Evolutionary conservation across 495 filamentous ascomycete species (phyloP).

Genomic region (Clavariopsis aquatica): DNA sequence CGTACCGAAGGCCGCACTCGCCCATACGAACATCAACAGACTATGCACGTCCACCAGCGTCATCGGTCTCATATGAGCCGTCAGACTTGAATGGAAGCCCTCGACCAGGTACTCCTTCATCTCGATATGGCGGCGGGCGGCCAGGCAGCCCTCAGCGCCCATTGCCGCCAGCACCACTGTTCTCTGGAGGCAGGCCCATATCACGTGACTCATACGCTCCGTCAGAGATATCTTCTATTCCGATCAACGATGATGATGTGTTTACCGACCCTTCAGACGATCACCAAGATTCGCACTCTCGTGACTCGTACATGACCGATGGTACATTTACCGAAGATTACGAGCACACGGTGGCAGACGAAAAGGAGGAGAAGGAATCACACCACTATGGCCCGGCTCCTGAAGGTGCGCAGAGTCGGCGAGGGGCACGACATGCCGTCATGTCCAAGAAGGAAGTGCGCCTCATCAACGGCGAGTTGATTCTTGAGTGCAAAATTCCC

Average conservation of each 20-base stretch:
- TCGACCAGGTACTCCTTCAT: slow-evolving; percentile 85
- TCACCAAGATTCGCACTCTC: slow-evolving; percentile 54
- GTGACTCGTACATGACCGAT: slow-evolving; percentile 66
- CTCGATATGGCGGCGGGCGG: slow-evolving; percentile 68
- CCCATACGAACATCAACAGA: slow-evolving; percentile 66
- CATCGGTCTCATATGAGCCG: slow-evolving; percentile 74
- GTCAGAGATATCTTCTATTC: slow-evolving; percentile 54
- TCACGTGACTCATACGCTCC: slow-evolving; percentile 54
- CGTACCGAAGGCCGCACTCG: slow-evolving; percentile 62
- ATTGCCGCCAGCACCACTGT: slow-evolving; percentile 90
- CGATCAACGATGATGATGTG: slow-evolving; percentile 69
- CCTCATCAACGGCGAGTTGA: slow-evolving; percentile 94
- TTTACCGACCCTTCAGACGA: slow-evolving; percentile 56
- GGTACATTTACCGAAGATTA: slow-evolving; percentile 57
- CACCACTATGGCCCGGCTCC: slow-evolving; percentile 86
- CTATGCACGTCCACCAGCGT: slow-evolving; percentile 67
- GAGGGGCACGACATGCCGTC: slow-evolving; percentile 78
- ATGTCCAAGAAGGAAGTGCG: slow-evolving; percentile 93
- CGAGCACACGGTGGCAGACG: slow-evolving; percentile 44
- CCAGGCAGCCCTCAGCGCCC: slow-evolving; percentile 75
- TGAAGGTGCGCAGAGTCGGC: slow-evolving; percentile 76
- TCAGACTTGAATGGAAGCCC: slow-evolving; percentile 86
- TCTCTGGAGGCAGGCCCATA: slow-evolving; percentile 54
- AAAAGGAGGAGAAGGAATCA: slow-evolving; percentile 45
- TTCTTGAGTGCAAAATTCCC: slow-evolving; percentile 98